These are phyloP conservation scores for Escallonia herrerae DNA, from an alignment of 129 eudicot species.

Conservation along the genomic window DNA sequence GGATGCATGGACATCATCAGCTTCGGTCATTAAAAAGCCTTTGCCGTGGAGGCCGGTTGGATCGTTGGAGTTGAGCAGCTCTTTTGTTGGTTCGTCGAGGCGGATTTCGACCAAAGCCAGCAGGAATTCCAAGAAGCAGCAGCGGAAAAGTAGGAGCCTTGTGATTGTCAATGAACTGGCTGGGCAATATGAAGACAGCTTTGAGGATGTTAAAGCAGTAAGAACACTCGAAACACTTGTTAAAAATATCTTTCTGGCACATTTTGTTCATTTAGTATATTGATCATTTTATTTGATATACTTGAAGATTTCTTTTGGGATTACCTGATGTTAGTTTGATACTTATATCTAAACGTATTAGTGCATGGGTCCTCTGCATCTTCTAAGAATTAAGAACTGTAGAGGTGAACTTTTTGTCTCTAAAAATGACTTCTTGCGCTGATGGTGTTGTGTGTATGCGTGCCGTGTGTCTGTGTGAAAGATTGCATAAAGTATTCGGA, in stretches of 20 bases:
- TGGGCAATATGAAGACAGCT: slow-evolving; percentile 90
- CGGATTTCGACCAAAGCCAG: slow-evolving; percentile 28
- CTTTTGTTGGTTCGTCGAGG: slow-evolving; percentile 36
- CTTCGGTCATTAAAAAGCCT: slow-evolving; percentile 32
- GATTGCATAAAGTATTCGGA: too few relatives aligned
- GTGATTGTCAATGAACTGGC: slow-evolving; percentile 66
- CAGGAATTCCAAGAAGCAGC: slow-evolving; percentile 35
- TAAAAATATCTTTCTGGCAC: neutral
- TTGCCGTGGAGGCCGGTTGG: slow-evolving; percentile 1
- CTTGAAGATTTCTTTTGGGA: too few relatives aligned
- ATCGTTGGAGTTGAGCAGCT: slow-evolving; percentile 34
- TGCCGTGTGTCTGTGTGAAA: too few relatives aligned
- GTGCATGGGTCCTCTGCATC: too few relatives aligned
- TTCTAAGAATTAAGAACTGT: too few relatives aligned
- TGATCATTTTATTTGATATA: too few relatives aligned
- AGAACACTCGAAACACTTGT: slow-evolving; percentile 12
- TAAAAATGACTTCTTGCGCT: too few relatives aligned
- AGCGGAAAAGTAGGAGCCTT: slow-evolving; percentile 32
- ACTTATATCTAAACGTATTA: too few relatives aligned
- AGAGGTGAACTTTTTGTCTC: too few relatives aligned
- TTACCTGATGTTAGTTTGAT: too few relatives aligned
- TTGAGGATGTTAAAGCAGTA: slow-evolving; percentile 81
- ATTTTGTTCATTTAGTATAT: too few relatives aligned
- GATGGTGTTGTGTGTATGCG: too few relatives aligned
- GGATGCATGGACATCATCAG: slow-evolving; percentile 53